Conservation (phyloP, 2,329 filamentous ascomycete genomes). For the Dryadomyces quercus-mongolicae region DNA sequence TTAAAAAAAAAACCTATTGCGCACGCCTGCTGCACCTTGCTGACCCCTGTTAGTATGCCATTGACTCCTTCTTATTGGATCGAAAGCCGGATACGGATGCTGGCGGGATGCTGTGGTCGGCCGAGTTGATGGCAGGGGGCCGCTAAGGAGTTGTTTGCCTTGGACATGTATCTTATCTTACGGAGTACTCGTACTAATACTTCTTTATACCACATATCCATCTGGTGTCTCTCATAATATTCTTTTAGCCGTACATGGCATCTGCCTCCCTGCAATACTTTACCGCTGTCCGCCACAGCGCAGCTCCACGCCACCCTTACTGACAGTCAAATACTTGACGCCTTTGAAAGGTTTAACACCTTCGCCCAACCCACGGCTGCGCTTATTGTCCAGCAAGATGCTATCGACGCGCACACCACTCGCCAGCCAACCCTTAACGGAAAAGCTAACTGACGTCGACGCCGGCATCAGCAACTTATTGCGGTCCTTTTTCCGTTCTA, state of each 20-base stretch:
- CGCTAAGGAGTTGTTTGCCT: not conserved
- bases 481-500: constrained; percentile 38
- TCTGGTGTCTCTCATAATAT: not conserved
- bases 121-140: constrained; percentile 9
- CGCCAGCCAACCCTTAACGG: constrained; percentile 56
- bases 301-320: constrained; percentile 51
- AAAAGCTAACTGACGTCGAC: constrained; percentile 61
- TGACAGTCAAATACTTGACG: constrained; percentile 86
- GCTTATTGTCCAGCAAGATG: constrained; percentile 59
- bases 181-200: not conserved
- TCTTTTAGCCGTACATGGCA: not conserved
- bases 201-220: not conserved
- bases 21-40: not conserved
- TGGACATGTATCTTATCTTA: too few species aligned
- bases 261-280: not conserved
- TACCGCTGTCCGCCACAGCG: constrained; percentile 31
- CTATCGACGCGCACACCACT: constrained; percentile 58
- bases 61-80: constrained; percentile 12
- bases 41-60: constrained; percentile 5
- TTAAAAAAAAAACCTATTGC: not conserved
- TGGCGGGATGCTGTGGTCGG: constrained; percentile 10
- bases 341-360: constrained; percentile 93
- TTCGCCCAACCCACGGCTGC: constrained; percentile 75
- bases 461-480: constrained; percentile 72
- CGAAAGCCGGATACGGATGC: constrained; percentile 3